Evolutionary conservation across 805 yeast species (phyloP).

Genomic region (Hagleromyces aurorensis): DNA sequence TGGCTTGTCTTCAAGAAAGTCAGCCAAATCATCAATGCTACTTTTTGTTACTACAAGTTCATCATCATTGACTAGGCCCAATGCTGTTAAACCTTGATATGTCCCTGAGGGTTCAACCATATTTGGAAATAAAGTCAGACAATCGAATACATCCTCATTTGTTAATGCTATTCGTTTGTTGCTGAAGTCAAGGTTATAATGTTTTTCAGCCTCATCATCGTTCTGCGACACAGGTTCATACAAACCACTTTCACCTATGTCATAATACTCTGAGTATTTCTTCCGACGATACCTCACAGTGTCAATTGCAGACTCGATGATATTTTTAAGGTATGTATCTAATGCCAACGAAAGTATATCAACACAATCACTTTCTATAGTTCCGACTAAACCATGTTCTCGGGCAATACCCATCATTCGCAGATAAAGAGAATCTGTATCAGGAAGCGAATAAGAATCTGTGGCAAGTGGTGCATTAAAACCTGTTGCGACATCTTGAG

Average conservation of each 20-base stretch:
- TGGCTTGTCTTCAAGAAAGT: constrained; percentile 28
- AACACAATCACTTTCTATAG: constrained; percentile 67
- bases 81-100: constrained; percentile 39
- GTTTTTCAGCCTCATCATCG: constrained; percentile 4
- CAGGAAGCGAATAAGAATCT: constrained; percentile 78
- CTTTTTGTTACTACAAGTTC: constrained; percentile 26
- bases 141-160: constrained; percentile 59
- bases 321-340: constrained; percentile 67
- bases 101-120: constrained; percentile 64
- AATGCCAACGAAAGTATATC: constrained; percentile 74
- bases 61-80: constrained; percentile 52
- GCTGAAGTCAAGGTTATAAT: too few species aligned
- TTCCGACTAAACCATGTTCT: constrained; percentile 83
- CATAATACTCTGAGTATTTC: constrained; percentile 34
- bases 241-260: constrained; percentile 27
- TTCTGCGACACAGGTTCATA: constrained; percentile 22
- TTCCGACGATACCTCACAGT: constrained; percentile 54
- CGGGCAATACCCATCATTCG: constrained; percentile 77
- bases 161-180: constrained; percentile 34
- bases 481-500: constrained; percentile 85
- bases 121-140: constrained; percentile 58
- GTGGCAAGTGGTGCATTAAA: constrained; percentile 72
- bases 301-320: constrained; percentile 69
- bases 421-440: constrained; percentile 54
- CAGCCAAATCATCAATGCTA: constrained; percentile 30